A percentile compares a stretch with the other conserved stretches of the same genome.
Conservation (phyloP, 2,329 filamentous ascomycete species). For the Rhexocercosporidium sp. region DNA sequence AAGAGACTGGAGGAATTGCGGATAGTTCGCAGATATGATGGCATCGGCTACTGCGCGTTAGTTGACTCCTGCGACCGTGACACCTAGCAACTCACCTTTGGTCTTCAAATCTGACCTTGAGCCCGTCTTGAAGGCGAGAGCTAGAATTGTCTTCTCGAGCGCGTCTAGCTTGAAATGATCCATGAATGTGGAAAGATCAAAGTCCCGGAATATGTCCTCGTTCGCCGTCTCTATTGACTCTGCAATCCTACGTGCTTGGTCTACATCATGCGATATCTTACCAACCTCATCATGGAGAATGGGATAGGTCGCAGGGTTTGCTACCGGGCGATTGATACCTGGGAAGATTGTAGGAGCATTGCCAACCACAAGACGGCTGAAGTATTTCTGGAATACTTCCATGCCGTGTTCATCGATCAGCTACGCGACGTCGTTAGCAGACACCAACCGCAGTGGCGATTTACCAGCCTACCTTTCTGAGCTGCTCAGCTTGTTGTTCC, state of each 20-base stretch:
- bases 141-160: constrained; percentile 84
- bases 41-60: constrained; percentile 70
- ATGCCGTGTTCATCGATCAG: constrained; percentile 98
- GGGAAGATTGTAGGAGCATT: constrained; percentile 94
- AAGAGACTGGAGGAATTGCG: constrained; percentile 78
- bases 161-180: constrained; percentile 95
- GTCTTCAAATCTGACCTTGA: constrained; percentile 81
- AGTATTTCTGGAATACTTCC: constrained; percentile 97
- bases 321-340: constrained; percentile 71
- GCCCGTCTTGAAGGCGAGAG: constrained; percentile 86
- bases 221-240: constrained; percentile 90
- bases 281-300: constrained; percentile 83
- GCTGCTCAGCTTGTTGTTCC: constrained; percentile 88
- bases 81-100: constrained; percentile 68
- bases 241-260: constrained; percentile 88
- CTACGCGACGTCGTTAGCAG: constrained; percentile 50
- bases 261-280: constrained; percentile 79
- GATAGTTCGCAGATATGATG: constrained; percentile 82
- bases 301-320: constrained; percentile 82
- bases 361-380: constrained; percentile 87
- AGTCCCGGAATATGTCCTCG: constrained; percentile 93
- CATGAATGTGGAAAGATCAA: constrained; percentile 94
- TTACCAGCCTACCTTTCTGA: constrained; percentile 74
- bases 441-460: background rate
- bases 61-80: constrained; percentile 5